phyloP scores from a whole-genome alignment of 345 rosid genomes.

The Lepidium didymum region DNA sequence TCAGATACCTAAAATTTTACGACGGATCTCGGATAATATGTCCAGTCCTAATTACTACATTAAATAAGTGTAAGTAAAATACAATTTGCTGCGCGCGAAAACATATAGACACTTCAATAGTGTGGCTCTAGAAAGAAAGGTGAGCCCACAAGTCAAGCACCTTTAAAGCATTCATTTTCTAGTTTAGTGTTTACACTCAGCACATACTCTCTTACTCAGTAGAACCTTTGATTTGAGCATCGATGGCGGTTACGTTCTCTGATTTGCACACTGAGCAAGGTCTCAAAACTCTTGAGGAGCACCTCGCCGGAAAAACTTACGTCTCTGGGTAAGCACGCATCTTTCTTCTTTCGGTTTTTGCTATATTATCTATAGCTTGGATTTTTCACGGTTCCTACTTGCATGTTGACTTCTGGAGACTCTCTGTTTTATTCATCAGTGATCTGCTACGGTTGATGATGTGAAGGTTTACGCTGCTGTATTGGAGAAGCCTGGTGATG shows the following conservation, averaged over 20 bases:
- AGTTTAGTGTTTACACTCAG: background rate
- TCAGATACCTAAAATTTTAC: no score
- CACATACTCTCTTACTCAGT: background rate
- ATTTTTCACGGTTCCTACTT: background rate
- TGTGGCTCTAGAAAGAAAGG: constrained; percentile 6
- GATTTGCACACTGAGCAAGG: constrained; percentile 80
- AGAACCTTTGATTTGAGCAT: background rate
- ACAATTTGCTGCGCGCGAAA: no score
- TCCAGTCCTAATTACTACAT: no score
- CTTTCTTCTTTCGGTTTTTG: background rate
- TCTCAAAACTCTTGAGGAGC: constrained; percentile 58
- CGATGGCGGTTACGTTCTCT: constrained; percentile 63
- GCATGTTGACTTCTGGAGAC: background rate
- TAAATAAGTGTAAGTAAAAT: no score
- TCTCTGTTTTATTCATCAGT: constrained; percentile 16
- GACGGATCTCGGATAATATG: no score
- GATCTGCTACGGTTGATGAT: constrained; percentile 54
- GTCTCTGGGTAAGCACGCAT: constrained; percentile 46
- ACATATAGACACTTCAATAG: background rate
- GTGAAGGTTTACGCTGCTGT: constrained; percentile 77
- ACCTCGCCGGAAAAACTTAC: constrained; percentile 61
- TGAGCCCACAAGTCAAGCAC: background rate
- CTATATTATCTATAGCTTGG: background rate
- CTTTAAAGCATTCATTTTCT: background rate
- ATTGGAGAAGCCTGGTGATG: constrained; percentile 43